Evolutionary conservation across 768 basidiomycete genomes (phyloP), one percentile per base, ranked within the genome.

Genomic region (Hypsizygus marmoreus): DNA sequence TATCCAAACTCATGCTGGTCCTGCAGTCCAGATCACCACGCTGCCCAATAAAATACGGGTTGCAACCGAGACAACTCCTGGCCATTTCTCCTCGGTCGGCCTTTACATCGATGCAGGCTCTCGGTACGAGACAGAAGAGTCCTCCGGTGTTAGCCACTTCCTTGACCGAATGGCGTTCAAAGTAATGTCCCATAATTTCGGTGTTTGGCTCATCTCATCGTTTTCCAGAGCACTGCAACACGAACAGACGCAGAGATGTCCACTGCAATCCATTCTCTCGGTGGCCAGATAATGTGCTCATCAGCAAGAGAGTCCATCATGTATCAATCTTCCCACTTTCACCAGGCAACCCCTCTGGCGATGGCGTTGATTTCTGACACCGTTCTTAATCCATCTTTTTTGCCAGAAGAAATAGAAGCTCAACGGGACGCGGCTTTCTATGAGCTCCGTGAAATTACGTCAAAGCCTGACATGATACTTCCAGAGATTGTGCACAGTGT

Each of bases 271-370:
- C 85, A 92, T 62, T 76, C 77, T 3, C 76, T 95, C 25, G 95
- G 95, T 30, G 92, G 93, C 12, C 92, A 95, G 69, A 93, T 98
- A 47, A 76, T 88, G 66, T 93, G 89, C 60, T 86, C 92, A 13
- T 90, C 92, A 13, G 87, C 92, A 2, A 78, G 97, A 35, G 97
- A 99, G 65, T 81, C 91, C 16, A 93, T 97, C 61, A 91, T 97
- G 88, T 99, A 98, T 63, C 97, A 98, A 68, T 95, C 95, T 9
- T 91, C 93, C 29, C 88, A 95, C 64, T 95, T 94, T 60, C 84
- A 92, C 54, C 73, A 82, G 50, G 83, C 82, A 30, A 91, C 94
- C 2, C 82, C 89, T 1, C 74, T 83, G 6, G 92, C 93, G 9
- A 63, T 99, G 39, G 86, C 88, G 20, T 80, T 98, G 51, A 91